Percentiles rank a stretch among this genome's conserved stretches.
phyloP scores from a whole-genome alignment of 345 rosid genomes.

The Kernera saxatilis region DNA sequence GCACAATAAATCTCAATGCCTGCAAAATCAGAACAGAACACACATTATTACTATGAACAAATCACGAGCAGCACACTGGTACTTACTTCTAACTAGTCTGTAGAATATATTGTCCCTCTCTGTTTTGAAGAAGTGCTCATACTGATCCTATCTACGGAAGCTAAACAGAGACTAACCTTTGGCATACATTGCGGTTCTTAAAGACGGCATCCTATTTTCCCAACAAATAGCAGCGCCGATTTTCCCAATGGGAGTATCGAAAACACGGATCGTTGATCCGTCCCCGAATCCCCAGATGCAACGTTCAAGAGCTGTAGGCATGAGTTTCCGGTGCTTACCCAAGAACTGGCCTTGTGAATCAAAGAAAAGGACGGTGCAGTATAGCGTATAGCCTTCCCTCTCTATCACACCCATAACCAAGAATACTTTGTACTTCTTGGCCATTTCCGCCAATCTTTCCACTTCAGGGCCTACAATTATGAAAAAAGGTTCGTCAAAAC shows the following conservation, averaged over 20 bases:
- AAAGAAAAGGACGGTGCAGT: conserved; percentile 76
- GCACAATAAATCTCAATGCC: conserved; percentile 94
- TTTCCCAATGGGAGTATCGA: conserved; percentile 75
- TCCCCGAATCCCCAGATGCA: conserved; percentile 96
- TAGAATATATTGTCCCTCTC: not conserved
- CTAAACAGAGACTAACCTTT: conserved; percentile 50
- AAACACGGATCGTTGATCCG: conserved; percentile 85
- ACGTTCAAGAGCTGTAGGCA: conserved; percentile 91
- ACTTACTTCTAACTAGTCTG: not conserved
- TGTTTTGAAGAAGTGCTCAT: not conserved
- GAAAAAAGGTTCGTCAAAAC: not conserved
- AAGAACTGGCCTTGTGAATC: conserved; percentile 74
- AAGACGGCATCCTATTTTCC: conserved; percentile 95
- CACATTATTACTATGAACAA: not conserved
- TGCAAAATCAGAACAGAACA: conserved; percentile 20
- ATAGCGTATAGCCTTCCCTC: conserved; percentile 87
- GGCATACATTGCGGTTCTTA: conserved; percentile 87
- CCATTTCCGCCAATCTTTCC: conserved; percentile 79
- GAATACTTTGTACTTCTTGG: conserved; percentile 73
- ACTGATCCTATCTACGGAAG: not conserved
- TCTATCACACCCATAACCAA: conserved; percentile 93
- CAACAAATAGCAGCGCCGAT: conserved; percentile 92
- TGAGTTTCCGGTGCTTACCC: conserved; percentile 85
- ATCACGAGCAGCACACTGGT: not conserved
- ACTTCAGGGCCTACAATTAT: conserved; percentile 67